Evolutionary conservation across 2,329 filamentous ascomycete genomes (phyloP), one percentile per base, ranked within the genome.

Genomic region (Fusarium nygamai): DNA sequence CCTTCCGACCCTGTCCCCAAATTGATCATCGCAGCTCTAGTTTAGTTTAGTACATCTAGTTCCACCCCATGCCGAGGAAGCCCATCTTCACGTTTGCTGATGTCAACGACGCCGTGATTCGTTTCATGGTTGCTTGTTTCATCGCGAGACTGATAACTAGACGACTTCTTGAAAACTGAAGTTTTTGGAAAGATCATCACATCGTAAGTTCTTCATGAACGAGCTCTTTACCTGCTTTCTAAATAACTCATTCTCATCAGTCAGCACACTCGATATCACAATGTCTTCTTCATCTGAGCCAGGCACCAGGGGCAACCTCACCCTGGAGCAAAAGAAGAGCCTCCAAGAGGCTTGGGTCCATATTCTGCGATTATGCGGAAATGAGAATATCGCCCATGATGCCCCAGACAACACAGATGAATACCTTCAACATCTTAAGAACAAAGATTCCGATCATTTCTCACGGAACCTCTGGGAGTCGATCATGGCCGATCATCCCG

Each of bases 401-500:
- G 48, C 54, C 0, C 62, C 50, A 0, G 62, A 74, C 22, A 60
- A 58, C 51, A 74, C 36, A 14, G 39, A 54, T 6, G 54, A 66
- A 8, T 72, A 72, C 6, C 48, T 44, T 0, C 41, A 69, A 5
- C 47, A 64, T 3, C 31, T 76, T 9, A 66, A 66, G 5, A 58
- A 61, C 43, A 72, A 72, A 44, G 71, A 74, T 4, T 64, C 67
- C 4, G 73, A 66, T 33, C 13, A 33, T 12, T 73, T 77, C 61
- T 74, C 14, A 13, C 53, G 47, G 4, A 61, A 39, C 8, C 43
- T 77, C 1, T 77, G 75, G 75, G 61, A 64, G 17, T 31, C 61
- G 5, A 47, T 77, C 22, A 59, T 71, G 22, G 64, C 63, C 2
- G 80, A 85, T 38, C 78, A 85, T 58, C 83, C 84, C 1, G 84